phyloP scores from a whole-genome alignment of 2,329 filamentous ascomycete species.

The Chaetomiaceae sp. region DNA sequence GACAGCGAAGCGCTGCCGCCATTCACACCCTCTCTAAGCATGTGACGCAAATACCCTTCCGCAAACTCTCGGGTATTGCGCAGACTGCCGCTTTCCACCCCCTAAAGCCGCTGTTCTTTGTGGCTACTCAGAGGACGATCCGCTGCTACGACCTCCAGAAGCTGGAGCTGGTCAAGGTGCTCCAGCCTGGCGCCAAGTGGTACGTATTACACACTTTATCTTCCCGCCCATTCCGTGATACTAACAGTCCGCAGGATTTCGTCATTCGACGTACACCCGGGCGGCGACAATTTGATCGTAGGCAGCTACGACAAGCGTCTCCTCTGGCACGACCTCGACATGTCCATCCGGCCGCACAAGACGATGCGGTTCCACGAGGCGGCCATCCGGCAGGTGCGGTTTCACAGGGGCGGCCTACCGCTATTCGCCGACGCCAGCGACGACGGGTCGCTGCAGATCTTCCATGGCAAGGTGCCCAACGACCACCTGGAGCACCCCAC shows the following conservation, averaged over 20 bases:
- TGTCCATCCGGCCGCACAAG: slow-evolving; percentile 87
- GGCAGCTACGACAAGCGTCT: slow-evolving; percentile 91
- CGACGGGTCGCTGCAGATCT: slow-evolving; percentile 89
- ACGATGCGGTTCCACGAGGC: slow-evolving; percentile 91
- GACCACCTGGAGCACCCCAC: slow-evolving; percentile 95
- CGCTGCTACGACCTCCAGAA: slow-evolving; percentile 89
- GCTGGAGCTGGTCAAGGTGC: slow-evolving; percentile 85
- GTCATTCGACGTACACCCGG: slow-evolving; percentile 85
- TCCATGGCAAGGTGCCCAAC: slow-evolving; percentile 91
- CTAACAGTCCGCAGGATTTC: slow-evolving; percentile 62
- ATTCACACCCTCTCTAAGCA: slow-evolving; percentile 96
- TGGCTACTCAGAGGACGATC: slow-evolving; percentile 89
- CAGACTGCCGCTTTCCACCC: slow-evolving; percentile 95
- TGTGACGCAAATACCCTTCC: slow-evolving; percentile 90
- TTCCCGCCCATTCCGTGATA: background rate
- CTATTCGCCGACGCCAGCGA: slow-evolving; percentile 94
- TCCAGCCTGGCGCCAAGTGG: slow-evolving; percentile 88
- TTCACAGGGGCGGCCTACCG: slow-evolving; percentile 70
- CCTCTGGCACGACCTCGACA: slow-evolving; percentile 93
- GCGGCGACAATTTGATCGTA: slow-evolving; percentile 89
- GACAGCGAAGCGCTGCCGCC: slow-evolving; percentile 72
- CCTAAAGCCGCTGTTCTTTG: slow-evolving; percentile 85
- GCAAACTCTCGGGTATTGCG: slow-evolving; percentile 63
- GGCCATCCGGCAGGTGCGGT: slow-evolving; percentile 83
- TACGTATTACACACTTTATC: slow-evolving; percentile 50